Evolutionary conservation across 345 rosid species (phyloP).

Genomic region (Draba incana): DNA sequence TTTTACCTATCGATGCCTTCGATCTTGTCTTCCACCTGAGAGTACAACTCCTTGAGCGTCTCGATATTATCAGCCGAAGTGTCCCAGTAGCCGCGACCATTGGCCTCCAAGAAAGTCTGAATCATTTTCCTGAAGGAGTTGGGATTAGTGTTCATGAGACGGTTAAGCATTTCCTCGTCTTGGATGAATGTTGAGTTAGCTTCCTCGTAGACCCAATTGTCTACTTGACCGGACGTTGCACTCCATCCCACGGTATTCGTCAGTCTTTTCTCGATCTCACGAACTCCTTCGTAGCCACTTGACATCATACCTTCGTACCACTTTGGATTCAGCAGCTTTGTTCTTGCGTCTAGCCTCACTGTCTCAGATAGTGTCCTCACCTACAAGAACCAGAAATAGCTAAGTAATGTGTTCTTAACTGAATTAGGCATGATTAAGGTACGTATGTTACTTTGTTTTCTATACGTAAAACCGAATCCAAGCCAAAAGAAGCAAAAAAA

Average conservation of each 20-base stretch:
- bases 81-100: constrained; percentile 98
- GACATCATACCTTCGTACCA: constrained; percentile 99
- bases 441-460: neutral
- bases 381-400: constrained; percentile 41
- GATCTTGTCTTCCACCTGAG: constrained; percentile 95
- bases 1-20: constrained; percentile 87
- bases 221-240: constrained; percentile 98
- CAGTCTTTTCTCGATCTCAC: constrained; percentile 95
- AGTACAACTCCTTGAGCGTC: constrained; percentile 84
- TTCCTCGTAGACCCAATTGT: constrained; percentile 97
- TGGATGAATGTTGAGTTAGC: constrained; percentile 92
- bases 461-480: neutral
- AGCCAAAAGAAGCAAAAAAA: too few species aligned
- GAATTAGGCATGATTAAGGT: too few species aligned
- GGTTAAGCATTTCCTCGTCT: constrained; percentile 90
- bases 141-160: constrained; percentile 87
- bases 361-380: constrained; percentile 93
- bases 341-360: constrained; percentile 85
- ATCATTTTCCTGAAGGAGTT: constrained; percentile 90
- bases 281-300: constrained; percentile 93
- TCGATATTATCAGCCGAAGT: constrained; percentile 81
- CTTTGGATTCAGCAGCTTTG: constrained; percentile 92
- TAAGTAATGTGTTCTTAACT: constrained; percentile 15
- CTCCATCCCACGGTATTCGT: constrained; percentile 99
- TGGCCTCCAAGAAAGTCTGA: constrained; percentile 98